Percentiles rank a stretch among this genome's conserved stretches.
phyloP scores from a whole-genome alignment of 202 grass and related monocot species.

The Carex arenaria region DNA sequence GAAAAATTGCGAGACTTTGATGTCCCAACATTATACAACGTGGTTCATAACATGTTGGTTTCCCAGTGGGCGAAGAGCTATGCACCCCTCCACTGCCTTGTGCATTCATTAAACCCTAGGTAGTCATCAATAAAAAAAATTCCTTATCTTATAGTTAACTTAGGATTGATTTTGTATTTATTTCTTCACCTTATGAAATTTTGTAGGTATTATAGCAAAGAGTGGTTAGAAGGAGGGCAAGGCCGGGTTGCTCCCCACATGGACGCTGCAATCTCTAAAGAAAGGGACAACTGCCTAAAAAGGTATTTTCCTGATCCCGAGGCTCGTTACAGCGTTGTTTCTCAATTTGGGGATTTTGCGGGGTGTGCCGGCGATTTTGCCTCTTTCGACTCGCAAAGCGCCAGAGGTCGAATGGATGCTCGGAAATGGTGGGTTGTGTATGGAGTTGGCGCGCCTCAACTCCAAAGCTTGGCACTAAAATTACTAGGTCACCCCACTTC shows the following conservation, averaged over 20 bases:
- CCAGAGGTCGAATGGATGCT: constrained; percentile 19
- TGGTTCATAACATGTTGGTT: background rate
- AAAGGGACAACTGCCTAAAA: constrained; percentile 20
- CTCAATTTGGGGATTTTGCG: constrained; percentile 17
- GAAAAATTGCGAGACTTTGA: background rate
- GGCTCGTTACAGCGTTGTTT: background rate
- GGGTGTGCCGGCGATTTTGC: constrained; percentile 6
- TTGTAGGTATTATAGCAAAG: constrained; percentile 18
- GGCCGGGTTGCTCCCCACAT: constrained; percentile 6
- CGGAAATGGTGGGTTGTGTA: constrained; percentile 9
- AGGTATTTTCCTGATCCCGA: background rate
- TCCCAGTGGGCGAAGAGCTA: background rate
- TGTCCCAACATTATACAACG: background rate
- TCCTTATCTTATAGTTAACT: background rate
- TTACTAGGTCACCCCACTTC: constrained; percentile 10
- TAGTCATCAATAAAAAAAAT: background rate
- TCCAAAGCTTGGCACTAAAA: constrained; percentile 11
- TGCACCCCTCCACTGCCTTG: constrained; percentile 10
- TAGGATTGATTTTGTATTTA: background rate
- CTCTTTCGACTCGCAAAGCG: constrained; percentile 2
- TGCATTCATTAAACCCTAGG: constrained; percentile 16
- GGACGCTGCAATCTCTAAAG: constrained; percentile 7
- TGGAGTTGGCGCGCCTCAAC: background rate
- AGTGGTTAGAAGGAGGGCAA: constrained; percentile 17
- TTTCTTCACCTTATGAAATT: background rate